Conservation (phyloP, 2,329 filamentous ascomycete genomes). For the Penicillium sp. region DNA sequence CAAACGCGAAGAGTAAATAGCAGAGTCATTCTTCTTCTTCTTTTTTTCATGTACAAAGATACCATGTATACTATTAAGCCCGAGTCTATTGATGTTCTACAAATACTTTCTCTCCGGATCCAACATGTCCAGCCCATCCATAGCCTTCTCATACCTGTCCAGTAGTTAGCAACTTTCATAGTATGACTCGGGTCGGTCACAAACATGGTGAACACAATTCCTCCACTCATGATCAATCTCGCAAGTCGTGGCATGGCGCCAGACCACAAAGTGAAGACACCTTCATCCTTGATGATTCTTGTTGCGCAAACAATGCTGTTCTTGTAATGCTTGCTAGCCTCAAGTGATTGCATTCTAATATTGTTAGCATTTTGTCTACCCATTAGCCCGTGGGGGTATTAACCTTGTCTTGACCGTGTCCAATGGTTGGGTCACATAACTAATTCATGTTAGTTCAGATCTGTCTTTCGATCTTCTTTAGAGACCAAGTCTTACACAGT, state of each 20-base stretch:
- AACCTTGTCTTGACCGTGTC: conserved; percentile 89
- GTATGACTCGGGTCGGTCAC: conserved; percentile 24
- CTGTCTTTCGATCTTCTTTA: background rate
- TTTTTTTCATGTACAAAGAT: conserved; percentile 7
- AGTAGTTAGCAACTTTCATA: conserved; percentile 10
- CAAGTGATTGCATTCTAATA: conserved; percentile 86
- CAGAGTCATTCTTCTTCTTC: background rate
- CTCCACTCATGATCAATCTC: conserved; percentile 82
- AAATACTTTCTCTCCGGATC: conserved; percentile 86
- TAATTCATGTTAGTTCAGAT: conserved; percentile 14
- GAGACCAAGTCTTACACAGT: conserved; percentile 62
- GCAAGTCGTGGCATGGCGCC: conserved; percentile 84
- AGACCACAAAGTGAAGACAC: conserved; percentile 87
- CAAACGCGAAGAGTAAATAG: conserved; percentile 23
- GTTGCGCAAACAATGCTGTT: conserved; percentile 82
- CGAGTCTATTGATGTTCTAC: conserved; percentile 39
- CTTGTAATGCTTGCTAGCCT: conserved; percentile 75
- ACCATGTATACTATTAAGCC: conserved; percentile 14
- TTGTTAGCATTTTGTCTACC: conserved; percentile 11
- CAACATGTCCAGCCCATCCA: conserved; percentile 74
- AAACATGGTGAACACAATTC: conserved; percentile 94
- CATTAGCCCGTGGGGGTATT: background rate
- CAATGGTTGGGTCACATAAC: conserved; percentile 62
- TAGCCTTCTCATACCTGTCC: conserved; percentile 81
- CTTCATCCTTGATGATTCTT: conserved; percentile 84